These are phyloP conservation scores for Pleurotus eryngii DNA, from an alignment of 768 basidiomycete genomes.

Conservation along the genomic window DNA sequence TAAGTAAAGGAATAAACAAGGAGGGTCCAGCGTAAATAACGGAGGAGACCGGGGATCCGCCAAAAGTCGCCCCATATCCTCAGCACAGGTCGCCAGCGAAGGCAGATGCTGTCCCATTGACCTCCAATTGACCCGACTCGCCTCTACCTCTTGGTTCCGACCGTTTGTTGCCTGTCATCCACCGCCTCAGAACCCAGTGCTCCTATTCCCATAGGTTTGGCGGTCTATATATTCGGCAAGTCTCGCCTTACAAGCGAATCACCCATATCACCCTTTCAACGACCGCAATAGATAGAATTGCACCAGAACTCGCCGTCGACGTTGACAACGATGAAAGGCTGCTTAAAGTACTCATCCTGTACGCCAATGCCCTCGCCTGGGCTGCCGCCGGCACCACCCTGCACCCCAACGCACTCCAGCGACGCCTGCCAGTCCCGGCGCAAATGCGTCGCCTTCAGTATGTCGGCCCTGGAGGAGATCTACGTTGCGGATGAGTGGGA, in stretches of 20 bases:
- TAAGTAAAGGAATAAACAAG: slow-evolving; percentile 9
- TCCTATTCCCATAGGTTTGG: slow-evolving; percentile 1
- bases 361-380: slow-evolving; percentile 6
- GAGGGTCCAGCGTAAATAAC: slow-evolving; percentile 7
- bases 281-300: neutral
- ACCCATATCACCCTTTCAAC: neutral
- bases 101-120: slow-evolving; percentile 4
- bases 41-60: slow-evolving; percentile 7
- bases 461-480: slow-evolving; percentile 52
- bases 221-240: slow-evolving; percentile 1
- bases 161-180: neutral
- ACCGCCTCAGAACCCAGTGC: neutral
- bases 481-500: slow-evolving; percentile 78
- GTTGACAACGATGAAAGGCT: slow-evolving; percentile 31
- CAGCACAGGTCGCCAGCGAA: slow-evolving; percentile 4
- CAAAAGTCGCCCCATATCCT: slow-evolving; percentile 8
- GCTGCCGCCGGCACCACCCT: slow-evolving; percentile 10
- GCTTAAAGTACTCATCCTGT: slow-evolving; percentile 25
- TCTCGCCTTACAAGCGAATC: too few species aligned
- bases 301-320: neutral
- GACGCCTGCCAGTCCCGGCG: slow-evolving; percentile 16
- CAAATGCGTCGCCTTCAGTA: slow-evolving; percentile 65
- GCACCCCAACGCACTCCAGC: slow-evolving; percentile 17
- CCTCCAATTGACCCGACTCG: slow-evolving; percentile 1
- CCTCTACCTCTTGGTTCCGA: neutral